Evolutionary conservation across 2,329 filamentous ascomycete species (phyloP).

Genomic region (Penicillium olsonii): DNA sequence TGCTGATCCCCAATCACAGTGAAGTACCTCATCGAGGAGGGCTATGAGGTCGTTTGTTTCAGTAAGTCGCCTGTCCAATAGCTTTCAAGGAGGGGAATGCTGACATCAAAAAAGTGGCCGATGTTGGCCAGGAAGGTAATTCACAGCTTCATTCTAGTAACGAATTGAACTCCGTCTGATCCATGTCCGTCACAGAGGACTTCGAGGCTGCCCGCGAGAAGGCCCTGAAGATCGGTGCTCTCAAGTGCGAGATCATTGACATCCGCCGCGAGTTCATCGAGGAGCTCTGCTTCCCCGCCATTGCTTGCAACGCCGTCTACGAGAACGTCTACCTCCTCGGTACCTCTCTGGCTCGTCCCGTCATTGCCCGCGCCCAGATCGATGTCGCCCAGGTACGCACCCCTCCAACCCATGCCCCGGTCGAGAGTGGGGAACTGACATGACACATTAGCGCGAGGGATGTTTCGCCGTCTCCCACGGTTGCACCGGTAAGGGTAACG

Average conservation of each 20-base stretch:
- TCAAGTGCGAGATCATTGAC: conserved; percentile 64
- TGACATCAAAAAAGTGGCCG: conserved; percentile 53
- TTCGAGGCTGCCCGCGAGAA: conserved; percentile 72
- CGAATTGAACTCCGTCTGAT: conserved; percentile 6
- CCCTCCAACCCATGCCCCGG: neutral
- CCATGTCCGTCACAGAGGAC: conserved; percentile 57
- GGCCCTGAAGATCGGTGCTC: conserved; percentile 68
- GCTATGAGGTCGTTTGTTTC: conserved; percentile 64
- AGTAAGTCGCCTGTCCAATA: conserved; percentile 33
- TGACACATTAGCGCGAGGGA: conserved; percentile 38
- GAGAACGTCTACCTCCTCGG: conserved; percentile 66
- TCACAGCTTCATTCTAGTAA: neutral
- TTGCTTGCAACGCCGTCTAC: conserved; percentile 64
- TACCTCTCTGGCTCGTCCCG: conserved; percentile 47
- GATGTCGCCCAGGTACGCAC: conserved; percentile 30
- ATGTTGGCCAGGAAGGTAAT: conserved; percentile 68
- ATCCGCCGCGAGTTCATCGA: conserved; percentile 75
- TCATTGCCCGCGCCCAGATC: conserved; percentile 50
- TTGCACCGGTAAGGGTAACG: conserved; percentile 52
- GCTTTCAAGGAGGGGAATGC: conserved; percentile 3
- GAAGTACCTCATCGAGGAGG: conserved; percentile 52
- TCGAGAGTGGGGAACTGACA: neutral
- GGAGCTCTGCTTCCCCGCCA: conserved; percentile 75
- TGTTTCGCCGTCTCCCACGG: conserved; percentile 49
- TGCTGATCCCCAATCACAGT: conserved; percentile 29